Percentiles rank a stretch among this genome's conserved stretches.
phyloP scores from a whole-genome alignment of 2,329 filamentous ascomycete species.

The Fusarium sp. region DNA sequence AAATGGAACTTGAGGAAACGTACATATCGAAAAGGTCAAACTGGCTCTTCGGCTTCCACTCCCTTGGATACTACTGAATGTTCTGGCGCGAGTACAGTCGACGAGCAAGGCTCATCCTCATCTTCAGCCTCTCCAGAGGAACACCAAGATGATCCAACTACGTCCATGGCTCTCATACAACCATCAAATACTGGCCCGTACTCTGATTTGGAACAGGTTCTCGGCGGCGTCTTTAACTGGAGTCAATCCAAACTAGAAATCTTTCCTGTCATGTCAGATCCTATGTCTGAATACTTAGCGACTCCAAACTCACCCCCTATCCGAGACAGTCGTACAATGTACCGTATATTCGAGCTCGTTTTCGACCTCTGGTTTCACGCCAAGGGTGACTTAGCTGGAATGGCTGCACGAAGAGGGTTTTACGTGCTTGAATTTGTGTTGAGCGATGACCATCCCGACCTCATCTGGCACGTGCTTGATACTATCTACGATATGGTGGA shows the following conservation, averaged over 20 bases:
- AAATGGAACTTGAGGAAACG: slow-evolving; percentile 56
- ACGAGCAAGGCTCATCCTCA: slow-evolving; percentile 32
- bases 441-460: slow-evolving; percentile 54
- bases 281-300: slow-evolving; percentile 54
- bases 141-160: slow-evolving; percentile 17
- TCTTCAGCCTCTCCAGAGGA: slow-evolving; percentile 33
- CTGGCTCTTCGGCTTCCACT: slow-evolving; percentile 39
- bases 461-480: slow-evolving; percentile 55
- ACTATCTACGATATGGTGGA: slow-evolving; percentile 56
- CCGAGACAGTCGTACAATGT: slow-evolving; percentile 56
- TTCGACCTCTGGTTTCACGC: slow-evolving; percentile 55
- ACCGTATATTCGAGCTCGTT: slow-evolving; percentile 55
- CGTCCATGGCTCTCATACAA: slow-evolving; percentile 39
- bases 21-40: slow-evolving; percentile 50
- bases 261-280: slow-evolving; percentile 45
- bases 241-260: slow-evolving; percentile 52
- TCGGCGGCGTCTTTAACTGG: slow-evolving; percentile 53
- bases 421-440: slow-evolving; percentile 54
- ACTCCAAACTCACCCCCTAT: slow-evolving; percentile 53
- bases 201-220: slow-evolving; percentile 50
- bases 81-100: slow-evolving; percentile 24
- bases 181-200: slow-evolving; percentile 46
- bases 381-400: slow-evolving; percentile 52
- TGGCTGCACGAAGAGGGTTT: slow-evolving; percentile 54
- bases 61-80: slow-evolving; percentile 29